Evolutionary conservation across 2,329 filamentous ascomycete genomes (phyloP).

Genomic region (Tothia fuscella): DNA sequence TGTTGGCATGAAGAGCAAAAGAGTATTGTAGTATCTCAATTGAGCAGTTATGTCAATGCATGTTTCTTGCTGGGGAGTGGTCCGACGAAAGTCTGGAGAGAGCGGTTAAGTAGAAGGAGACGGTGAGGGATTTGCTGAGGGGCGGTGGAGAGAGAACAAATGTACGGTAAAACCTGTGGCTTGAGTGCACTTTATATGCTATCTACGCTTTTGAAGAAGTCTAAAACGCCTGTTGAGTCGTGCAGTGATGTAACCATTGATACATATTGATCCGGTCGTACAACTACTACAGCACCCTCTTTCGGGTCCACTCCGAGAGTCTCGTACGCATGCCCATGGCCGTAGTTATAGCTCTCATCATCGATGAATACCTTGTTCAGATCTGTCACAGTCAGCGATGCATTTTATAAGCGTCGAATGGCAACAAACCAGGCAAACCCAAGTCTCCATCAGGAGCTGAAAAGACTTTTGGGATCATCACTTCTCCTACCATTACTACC

Average conservation of each 20-base stretch:
- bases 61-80: too few relatives aligned
- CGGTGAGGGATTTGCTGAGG: too few relatives aligned
- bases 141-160: too few relatives aligned
- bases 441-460: conserved; percentile 1
- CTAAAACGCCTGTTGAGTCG: conserved; percentile 13
- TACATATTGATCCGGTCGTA: conserved; percentile 59
- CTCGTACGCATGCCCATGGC: conserved; percentile 37
- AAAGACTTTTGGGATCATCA: conserved; percentile 2
- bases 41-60: too few relatives aligned
- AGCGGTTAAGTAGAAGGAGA: too few relatives aligned
- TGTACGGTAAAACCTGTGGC: too few relatives aligned
- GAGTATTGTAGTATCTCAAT: too few relatives aligned
- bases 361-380: conserved; percentile 28
- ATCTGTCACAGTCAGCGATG: conserved; percentile 1
- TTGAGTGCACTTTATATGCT: too few relatives aligned
- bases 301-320: conserved; percentile 46
- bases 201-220: conserved; percentile 10
- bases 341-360: conserved; percentile 32
- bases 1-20: too few relatives aligned
- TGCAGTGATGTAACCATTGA: conserved; percentile 30
- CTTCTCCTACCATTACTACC: conserved; percentile 1
- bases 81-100: too few relatives aligned
- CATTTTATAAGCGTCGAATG: not conserved
- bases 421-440: conserved; percentile 2
- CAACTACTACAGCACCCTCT: conserved; percentile 45